Evolutionary conservation across 2,329 filamentous ascomycete species (phyloP).

Genomic region (Exutisphaerella laricina): DNA sequence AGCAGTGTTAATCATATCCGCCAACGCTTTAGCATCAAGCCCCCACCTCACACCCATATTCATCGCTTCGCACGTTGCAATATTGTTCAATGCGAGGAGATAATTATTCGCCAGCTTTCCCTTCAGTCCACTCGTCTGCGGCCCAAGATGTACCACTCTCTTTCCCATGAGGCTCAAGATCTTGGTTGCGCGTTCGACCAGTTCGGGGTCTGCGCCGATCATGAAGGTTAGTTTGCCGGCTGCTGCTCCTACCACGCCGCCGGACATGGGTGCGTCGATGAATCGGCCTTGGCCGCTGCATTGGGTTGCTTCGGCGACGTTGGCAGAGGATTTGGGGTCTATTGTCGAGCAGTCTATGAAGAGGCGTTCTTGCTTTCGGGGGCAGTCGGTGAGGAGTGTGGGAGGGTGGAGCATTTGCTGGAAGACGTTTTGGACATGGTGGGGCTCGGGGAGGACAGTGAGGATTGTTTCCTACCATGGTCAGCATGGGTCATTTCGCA

Average conservation of each 20-base stretch:
- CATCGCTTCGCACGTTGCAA: conserved; percentile 34
- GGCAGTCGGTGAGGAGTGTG: conserved; percentile 45
- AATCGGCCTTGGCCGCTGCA: conserved; percentile 67
- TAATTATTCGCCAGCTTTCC: conserved; percentile 98
- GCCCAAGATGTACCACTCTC: conserved; percentile 77
- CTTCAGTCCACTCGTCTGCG: conserved; percentile 76
- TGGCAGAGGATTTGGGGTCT: conserved; percentile 76
- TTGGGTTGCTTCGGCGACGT: conserved; percentile 66
- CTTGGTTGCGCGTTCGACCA: conserved; percentile 60
- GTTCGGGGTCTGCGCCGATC: conserved; percentile 64
- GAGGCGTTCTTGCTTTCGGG: conserved; percentile 55
- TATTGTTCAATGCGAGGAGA: conserved; percentile 88
- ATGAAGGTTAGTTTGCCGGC: conserved; percentile 93
- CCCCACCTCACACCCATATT: conserved; percentile 11
- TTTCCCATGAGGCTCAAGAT: conserved; percentile 78
- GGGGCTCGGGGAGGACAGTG: conserved; percentile 81
- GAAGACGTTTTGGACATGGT: conserved; percentile 81
- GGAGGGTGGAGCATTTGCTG: conserved; percentile 62
- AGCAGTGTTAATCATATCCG: conserved; percentile 83
- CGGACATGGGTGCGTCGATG: conserved; percentile 94
- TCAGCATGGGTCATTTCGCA: too few species aligned
- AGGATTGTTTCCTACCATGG: conserved; percentile 84
- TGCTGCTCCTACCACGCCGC: conserved; percentile 83
- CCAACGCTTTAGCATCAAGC: conserved; percentile 58
- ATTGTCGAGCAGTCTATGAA: conserved; percentile 98